Base-by-base conservation (phyloP, 2,329 filamentous ascomycete genomes). In the Leptographium procerum region DNA sequence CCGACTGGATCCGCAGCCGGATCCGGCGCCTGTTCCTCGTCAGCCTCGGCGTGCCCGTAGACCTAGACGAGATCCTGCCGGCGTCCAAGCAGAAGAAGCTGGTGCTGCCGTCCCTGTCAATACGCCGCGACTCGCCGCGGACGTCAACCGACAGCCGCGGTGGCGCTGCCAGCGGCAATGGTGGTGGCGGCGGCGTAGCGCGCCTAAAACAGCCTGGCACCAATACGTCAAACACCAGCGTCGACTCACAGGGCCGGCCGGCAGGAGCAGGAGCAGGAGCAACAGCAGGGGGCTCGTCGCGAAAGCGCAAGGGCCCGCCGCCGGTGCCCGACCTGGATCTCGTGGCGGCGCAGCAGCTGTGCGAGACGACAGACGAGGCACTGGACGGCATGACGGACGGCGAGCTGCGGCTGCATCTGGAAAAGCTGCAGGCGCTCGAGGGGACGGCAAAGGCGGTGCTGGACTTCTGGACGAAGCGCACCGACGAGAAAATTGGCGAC, bases 1-100 rank as follows among this genome's bases (percentile, higher is more conserved):
- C 94, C 0, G 94, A 99, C 71, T 99, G 94, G 94, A 95, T 96
- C 60, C 89, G 94, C 63, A 96, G 91, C 56, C 89, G 91, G 56
- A 99, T 96, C 65, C 86, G 94, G 57, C 88, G 94, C 31, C 82
- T 99, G 29, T 99, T 99, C 70, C 84, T 99, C 48, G 91, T 99
- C 57, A 96, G 91, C 1, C 82, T 99, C 0, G 94, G 94, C 22
- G 94, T 99, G 0, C 94, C 94, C 1, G 90, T 99, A 51, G 94
- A 99, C 67, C 80, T 99, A 0, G 94, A 99, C 71, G 94, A 99
- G 74, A 97, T 99, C 58, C 82, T 99, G 9, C 94, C 94, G 0
- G 91, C 92, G 0, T 95, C 89, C 14, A 97, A 97, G 72, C 94
- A 99, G 71, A 97, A 97, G 80, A 97, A 97, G 70, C 85, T 99